Conservation (phyloP, 768 basidiomycete genomes). For the Pleurotus djamor region DNA sequence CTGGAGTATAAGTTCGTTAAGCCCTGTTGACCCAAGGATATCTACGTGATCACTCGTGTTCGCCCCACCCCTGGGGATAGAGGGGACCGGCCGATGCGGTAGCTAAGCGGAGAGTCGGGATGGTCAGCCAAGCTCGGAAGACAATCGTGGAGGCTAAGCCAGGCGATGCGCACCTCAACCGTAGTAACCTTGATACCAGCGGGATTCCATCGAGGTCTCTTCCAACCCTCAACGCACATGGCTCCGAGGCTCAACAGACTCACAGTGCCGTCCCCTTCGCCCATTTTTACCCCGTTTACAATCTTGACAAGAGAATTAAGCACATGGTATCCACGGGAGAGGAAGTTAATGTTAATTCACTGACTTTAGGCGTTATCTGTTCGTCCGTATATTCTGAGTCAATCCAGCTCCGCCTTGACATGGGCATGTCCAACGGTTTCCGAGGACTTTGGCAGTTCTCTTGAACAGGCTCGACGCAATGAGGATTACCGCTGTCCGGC, state of each 20-base stretch:
- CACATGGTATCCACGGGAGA: not conserved
- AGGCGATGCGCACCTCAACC: constrained; percentile 60
- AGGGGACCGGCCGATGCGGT: constrained; percentile 72
- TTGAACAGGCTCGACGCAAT: constrained; percentile 42
- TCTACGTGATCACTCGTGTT: constrained; percentile 92
- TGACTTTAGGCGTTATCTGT: constrained; percentile 50
- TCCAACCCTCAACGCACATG: constrained; percentile 99
- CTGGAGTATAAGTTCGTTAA: constrained; percentile 91
- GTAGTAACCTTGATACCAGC: constrained; percentile 84
- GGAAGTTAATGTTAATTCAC: not conserved
- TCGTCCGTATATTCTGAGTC: constrained; percentile 81
- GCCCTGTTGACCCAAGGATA: constrained; percentile 69
- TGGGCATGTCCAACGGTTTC: constrained; percentile 50
- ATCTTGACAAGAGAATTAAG: constrained; percentile 33
- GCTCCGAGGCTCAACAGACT: constrained; percentile 81
- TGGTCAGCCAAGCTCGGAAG: not conserved
- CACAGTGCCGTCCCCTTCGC: constrained; percentile 96
- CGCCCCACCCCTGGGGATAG: constrained; percentile 85
- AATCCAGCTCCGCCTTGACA: constrained; percentile 69
- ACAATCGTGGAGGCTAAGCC: not conserved
- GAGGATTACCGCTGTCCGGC: constrained; percentile 38
- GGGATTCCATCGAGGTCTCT: constrained; percentile 86
- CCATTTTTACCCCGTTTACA: constrained; percentile 85
- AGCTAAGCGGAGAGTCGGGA: constrained; percentile 42
- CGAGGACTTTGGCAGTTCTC: constrained; percentile 39